Evolutionary conservation across 306 rosid genomes (phyloP), one percentile per base, ranked within the genome.

Genomic region (Inga oerstediana): DNA sequence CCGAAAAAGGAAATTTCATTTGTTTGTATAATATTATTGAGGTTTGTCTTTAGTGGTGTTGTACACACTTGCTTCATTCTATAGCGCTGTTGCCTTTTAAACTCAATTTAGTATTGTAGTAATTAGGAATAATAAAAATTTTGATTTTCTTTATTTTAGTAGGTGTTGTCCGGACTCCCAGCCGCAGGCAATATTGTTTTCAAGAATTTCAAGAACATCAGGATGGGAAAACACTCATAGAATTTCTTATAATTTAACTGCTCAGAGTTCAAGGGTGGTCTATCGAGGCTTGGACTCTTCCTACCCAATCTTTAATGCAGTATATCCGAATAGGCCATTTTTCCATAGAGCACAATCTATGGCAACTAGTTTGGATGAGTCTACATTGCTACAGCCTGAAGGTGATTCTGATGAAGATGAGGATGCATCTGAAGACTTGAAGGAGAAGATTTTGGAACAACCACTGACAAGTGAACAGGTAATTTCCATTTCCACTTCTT

Each of bases 401-500:
- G 49, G 84, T 52, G 77, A 85, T 80, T 76, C 80, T 34, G 46
- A 34, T 51, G 80, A 78, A 15, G 80, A 78, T 69, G 76, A 52
- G 75, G 74, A 85, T 83, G 65, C 84, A 80, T 67, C 74, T 83
- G n/a, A 39, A 49, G 82, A 83, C 51, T 77, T 79, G n/a, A 79
- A 77, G 78, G 82, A 74, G 49, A 85, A 75, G 54, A 49, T 49
- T 62, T 77, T 83, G 78, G 56, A 76, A 27, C 79, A 88, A 70
- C 82, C 89, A 73, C 84, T 37, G 73, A 74, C 86, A 17, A 62
- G 72, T 73, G 85, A 85, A 52, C 89, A 88, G 86, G 89, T 87
- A 81, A 45, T 67, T 75, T 37, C 77, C 45, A 59, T 7, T 46
- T 75, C 70, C 56, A 46, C 35, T 27, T 72, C 39, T 35, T 67